phyloP scores from a whole-genome alignment of 208 protist genomes.

The Acanthamoeba castellanii region DNA sequence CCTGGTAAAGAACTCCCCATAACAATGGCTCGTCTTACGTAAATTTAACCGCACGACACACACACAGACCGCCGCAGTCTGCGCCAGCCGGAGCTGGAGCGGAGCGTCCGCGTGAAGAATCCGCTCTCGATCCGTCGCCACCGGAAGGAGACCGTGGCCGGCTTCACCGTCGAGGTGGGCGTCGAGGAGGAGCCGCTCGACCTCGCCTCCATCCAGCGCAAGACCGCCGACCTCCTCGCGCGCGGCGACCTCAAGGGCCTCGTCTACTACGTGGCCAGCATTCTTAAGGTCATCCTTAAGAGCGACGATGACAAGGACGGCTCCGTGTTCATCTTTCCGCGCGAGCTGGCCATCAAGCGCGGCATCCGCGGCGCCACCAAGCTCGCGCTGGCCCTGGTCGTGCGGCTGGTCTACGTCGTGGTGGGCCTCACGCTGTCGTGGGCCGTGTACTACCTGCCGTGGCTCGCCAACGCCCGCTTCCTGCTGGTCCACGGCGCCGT shows the following conservation, averaged over 20 bases:
- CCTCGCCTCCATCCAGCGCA: not conserved
- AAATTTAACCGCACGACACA: not conserved
- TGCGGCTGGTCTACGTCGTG: not conserved
- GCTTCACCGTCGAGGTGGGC: not conserved
- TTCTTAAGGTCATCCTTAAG: constrained; percentile 58
- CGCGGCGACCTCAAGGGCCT: not conserved
- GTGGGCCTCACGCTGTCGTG: not conserved
- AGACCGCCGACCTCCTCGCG: constrained; percentile 19
- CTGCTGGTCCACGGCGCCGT: not conserved
- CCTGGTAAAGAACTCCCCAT: not conserved
- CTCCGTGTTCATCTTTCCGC: constrained; percentile 23
- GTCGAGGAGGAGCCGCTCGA: constrained; percentile 65
- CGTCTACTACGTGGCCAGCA: constrained; percentile 39
- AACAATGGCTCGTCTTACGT: not conserved
- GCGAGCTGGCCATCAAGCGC: constrained; percentile 65
- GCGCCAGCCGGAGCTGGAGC: constrained; percentile 36
- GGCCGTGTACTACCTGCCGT: constrained; percentile 8
- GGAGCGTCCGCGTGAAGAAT: constrained; percentile 4
- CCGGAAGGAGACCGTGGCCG: constrained; percentile 18
- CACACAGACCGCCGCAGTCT: constrained; percentile 6
- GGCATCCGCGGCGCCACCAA: constrained; percentile 46
- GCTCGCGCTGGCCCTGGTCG: constrained; percentile 10
- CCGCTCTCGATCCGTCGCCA: constrained; percentile 34
- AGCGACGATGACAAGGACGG: constrained; percentile 66
- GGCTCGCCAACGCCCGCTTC: constrained; percentile 34